These are phyloP conservation scores for Senna tora DNA, from an alignment of 306 rosid genomes.

Conservation along the genomic window DNA sequence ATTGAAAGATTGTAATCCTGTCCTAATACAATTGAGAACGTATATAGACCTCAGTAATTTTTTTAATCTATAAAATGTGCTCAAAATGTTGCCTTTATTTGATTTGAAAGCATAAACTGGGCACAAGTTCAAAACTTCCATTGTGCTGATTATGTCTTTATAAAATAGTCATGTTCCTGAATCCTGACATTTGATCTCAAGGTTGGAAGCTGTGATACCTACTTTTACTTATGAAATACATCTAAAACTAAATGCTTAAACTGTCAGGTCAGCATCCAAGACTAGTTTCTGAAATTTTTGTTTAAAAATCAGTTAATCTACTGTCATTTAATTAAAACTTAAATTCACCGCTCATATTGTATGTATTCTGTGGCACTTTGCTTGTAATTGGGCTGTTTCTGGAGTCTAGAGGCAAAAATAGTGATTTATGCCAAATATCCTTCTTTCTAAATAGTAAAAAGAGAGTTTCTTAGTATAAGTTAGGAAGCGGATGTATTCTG, in stretches of 20 bases:
- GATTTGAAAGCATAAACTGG: constrained; percentile 17
- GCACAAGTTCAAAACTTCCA: not conserved
- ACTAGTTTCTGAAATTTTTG: constrained; percentile 2
- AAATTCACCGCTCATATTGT: not conserved
- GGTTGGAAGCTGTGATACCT: constrained; percentile 6
- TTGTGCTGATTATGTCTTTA: constrained; percentile 14
- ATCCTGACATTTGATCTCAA: constrained; percentile 7
- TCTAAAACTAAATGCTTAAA: constrained; percentile 27
- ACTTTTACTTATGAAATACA: not conserved
- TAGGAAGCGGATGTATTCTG: constrained; percentile 11
- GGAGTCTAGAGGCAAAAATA: not conserved
- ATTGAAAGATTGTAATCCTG: constrained; percentile 14
- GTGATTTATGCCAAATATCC: not conserved
- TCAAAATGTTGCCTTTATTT: not conserved
- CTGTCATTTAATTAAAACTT: not conserved
- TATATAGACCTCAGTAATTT: not conserved
- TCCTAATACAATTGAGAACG: constrained; percentile 23
- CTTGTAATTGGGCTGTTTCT: not conserved
- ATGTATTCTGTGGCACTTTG: not conserved
- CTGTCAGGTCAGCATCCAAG: not conserved
- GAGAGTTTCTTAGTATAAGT: not conserved
- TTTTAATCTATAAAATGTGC: constrained; percentile 18
- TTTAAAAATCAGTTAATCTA: not conserved
- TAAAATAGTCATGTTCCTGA: not conserved
- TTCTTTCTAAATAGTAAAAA: too few species aligned